These are phyloP conservation scores for Fusarium protoensiforme DNA, from an alignment of 2,329 filamentous ascomycete species.

Conservation along the genomic window DNA sequence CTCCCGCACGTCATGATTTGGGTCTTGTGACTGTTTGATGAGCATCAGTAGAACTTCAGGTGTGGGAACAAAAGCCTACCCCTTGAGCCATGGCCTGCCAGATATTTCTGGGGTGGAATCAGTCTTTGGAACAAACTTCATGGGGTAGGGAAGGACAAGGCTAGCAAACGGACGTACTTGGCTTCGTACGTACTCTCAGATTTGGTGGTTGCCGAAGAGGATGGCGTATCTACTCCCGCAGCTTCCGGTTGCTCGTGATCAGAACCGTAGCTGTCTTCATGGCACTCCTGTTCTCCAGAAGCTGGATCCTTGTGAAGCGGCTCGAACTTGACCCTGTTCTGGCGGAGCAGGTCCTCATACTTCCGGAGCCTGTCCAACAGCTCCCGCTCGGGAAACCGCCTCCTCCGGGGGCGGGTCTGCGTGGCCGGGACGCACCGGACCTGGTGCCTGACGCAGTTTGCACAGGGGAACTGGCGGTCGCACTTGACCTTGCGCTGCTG, in stretches of 20 bases:
- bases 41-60: not conserved
- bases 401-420: conserved; percentile 46
- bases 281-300: not conserved
- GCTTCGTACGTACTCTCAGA: conserved; percentile 13
- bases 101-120: conserved; percentile 51
- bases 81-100: conserved; percentile 58
- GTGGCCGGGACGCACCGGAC: conserved; percentile 58
- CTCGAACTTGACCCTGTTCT: conserved; percentile 67
- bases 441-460: conserved; percentile 59
- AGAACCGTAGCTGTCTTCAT: not conserved
- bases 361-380: conserved; percentile 65
- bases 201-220: conserved; percentile 3
- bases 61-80: conserved; percentile 44
- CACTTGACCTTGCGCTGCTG: conserved; percentile 74
- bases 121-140: not conserved
- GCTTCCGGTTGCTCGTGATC: conserved; percentile 18
- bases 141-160: no score
- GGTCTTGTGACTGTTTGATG: conserved; percentile 13
- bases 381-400: conserved; percentile 66
- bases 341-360: conserved; percentile 67
- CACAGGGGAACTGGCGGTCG: conserved; percentile 68
- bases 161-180: conserved; percentile 18
- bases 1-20: conserved; percentile 2
- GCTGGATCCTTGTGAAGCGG: conserved; percentile 45
- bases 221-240: not conserved